Evolutionary conservation across 1,284 basidiomycete genomes (phyloP).

Genomic region (Entoloma clypeatum): DNA sequence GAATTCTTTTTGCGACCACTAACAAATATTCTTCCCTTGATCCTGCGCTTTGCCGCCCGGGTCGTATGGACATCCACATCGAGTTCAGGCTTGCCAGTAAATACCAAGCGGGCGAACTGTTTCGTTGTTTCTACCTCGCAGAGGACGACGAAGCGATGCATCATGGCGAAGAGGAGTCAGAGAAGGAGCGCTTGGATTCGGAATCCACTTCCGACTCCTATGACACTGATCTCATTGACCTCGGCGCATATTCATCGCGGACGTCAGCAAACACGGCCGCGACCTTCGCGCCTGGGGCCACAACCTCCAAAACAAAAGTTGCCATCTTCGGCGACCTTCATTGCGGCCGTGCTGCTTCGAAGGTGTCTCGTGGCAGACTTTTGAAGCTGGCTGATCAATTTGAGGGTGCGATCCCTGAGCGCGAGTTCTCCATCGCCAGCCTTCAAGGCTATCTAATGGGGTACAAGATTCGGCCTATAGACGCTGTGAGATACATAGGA

Average conservation of each 20-base stretch:
- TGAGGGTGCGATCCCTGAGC: slow-evolving; percentile 53
- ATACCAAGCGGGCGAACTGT: slow-evolving; percentile 62
- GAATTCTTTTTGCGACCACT: slow-evolving; percentile 74
- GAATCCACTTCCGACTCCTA: slow-evolving; percentile 25
- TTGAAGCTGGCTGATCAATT: slow-evolving; percentile 53
- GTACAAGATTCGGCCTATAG: slow-evolving; percentile 58
- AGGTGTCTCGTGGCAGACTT: slow-evolving; percentile 22
- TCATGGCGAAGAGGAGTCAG: slow-evolving; percentile 15
- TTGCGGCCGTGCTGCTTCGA: slow-evolving; percentile 26
- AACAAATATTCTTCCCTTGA: slow-evolving; percentile 68
- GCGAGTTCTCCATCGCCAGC: slow-evolving; percentile 68
- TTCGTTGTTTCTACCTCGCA: slow-evolving; percentile 62
- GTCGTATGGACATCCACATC: slow-evolving; percentile 76
- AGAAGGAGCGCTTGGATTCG: slow-evolving; percentile 23
- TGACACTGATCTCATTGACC: too few species aligned
- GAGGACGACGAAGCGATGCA: slow-evolving; percentile 24
- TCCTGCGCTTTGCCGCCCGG: slow-evolving; percentile 70
- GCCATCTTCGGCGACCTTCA: slow-evolving; percentile 25
- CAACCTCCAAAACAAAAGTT: too few species aligned
- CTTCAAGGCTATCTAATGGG: slow-evolving; percentile 75
- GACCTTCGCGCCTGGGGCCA: too few species aligned
- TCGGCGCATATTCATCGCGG: too few species aligned
- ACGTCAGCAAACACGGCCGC: too few species aligned
- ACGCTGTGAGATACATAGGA: slow-evolving; percentile 45
- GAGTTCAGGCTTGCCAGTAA: slow-evolving; percentile 68